Evolutionary conservation across 345 rosid genomes (phyloP).

Genomic region (Stellera chamaejasme): DNA sequence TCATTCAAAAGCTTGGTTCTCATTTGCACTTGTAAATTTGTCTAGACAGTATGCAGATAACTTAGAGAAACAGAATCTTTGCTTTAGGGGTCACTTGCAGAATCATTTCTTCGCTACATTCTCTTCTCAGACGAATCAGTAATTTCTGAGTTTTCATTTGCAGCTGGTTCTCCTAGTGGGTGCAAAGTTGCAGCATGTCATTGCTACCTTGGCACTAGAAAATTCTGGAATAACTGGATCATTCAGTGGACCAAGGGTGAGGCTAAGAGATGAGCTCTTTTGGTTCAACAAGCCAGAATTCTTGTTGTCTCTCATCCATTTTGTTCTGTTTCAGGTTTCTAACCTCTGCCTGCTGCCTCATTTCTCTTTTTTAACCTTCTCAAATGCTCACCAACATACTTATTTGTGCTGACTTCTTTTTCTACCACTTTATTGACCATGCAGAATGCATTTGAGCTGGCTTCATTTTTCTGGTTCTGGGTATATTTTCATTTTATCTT

Average conservation of each 20-base stretch:
- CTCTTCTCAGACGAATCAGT: too few relatives aligned
- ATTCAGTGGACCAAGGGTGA: conserved; percentile 40
- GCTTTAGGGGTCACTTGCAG: too few relatives aligned
- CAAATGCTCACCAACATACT: too few relatives aligned
- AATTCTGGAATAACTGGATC: conserved; percentile 49
- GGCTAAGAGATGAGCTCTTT: conserved; percentile 90
- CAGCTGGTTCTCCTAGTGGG: conserved; percentile 83
- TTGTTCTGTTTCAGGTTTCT: conserved; percentile 82
- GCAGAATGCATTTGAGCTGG: conserved; percentile 94
- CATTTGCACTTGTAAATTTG: too few relatives aligned
- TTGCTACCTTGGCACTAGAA: conserved; percentile 82
- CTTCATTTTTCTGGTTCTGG: conserved; percentile 98
- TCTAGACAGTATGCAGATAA: too few relatives aligned
- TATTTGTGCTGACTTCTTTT: conserved; percentile 13
- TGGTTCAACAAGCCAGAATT: conserved; percentile 94
- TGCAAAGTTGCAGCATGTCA: conserved; percentile 80
- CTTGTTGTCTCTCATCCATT: conserved; percentile 71
- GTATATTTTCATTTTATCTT: conserved; percentile 36
- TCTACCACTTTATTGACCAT: conserved; percentile 9
- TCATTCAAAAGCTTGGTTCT: not conserved
- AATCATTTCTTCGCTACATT: too few relatives aligned
- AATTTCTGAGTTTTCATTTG: conserved; percentile 7
- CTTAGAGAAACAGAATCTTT: too few relatives aligned
- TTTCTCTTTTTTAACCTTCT: too few relatives aligned
- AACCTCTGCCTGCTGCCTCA: not conserved